A percentile compares a stretch with the other conserved stretches of the same genome.
phyloP scores from a whole-genome alignment of 768 basidiomycete species.

The Lactarius indigo region DNA sequence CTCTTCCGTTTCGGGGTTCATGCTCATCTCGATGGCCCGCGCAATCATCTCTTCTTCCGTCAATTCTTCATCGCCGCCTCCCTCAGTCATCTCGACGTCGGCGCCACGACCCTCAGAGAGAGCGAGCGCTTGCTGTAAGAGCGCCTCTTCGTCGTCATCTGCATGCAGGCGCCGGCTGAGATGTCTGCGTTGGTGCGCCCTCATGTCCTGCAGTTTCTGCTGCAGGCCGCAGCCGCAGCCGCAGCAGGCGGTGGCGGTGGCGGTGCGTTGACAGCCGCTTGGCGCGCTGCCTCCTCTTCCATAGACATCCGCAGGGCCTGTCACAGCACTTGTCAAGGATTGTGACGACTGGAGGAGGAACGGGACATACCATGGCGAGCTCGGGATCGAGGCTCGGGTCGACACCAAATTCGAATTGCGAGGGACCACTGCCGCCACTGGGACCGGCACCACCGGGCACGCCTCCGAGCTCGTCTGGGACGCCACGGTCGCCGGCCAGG shows the following conservation, averaged over 20 bases:
- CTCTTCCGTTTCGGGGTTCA: constrained; percentile 54
- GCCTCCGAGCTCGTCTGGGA: constrained; percentile 54
- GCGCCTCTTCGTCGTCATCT: constrained; percentile 74
- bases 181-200: constrained; percentile 30
- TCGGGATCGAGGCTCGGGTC: constrained; percentile 97
- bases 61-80: constrained; percentile 62
- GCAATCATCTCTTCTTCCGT: constrained; percentile 89
- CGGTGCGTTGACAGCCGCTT: constrained; percentile 45
- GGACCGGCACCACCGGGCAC: constrained; percentile 44
- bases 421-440: constrained; percentile 31
- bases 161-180: constrained; percentile 38
- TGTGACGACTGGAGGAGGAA: neutral
- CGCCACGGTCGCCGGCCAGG: constrained; percentile 73
- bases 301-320: constrained; percentile 97
- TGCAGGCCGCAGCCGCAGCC: constrained; percentile 34
- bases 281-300: constrained; percentile 87
- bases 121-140: constrained; percentile 73
- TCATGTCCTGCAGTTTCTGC: constrained; percentile 33
- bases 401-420: constrained; percentile 77
- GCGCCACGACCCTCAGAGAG: constrained; percentile 53
- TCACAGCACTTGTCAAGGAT: neutral
- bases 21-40: constrained; percentile 90
- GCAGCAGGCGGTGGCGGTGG: constrained; percentile 31
- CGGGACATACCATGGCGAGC: constrained; percentile 78
- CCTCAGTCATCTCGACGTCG: constrained; percentile 43